Evolutionary conservation across 306 rosid genomes (phyloP).

Genomic region (Acacia melanoxylon): DNA sequence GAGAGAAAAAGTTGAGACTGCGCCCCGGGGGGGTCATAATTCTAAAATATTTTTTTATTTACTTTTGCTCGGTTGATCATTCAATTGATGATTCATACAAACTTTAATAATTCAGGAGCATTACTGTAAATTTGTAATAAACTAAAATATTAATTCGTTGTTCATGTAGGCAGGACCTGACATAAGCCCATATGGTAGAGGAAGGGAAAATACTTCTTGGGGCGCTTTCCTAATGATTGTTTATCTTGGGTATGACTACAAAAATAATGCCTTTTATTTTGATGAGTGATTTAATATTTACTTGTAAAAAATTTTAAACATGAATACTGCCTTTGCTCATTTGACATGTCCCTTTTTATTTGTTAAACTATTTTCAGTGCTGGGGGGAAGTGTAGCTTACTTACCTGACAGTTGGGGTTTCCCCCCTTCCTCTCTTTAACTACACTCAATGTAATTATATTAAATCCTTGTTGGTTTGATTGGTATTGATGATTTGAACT

Average conservation of each 20-base stretch:
- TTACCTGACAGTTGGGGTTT: background rate
- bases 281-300: conserved; percentile 17
- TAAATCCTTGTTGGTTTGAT: conserved; percentile 25
- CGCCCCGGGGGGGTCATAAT: too few species aligned
- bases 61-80: conserved; percentile 19
- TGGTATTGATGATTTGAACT: conserved; percentile 12
- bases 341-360: background rate
- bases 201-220: conserved; percentile 98
- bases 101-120: conserved; percentile 1
- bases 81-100: conserved; percentile 22
- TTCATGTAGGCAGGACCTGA: conserved; percentile 84
- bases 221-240: conserved; percentile 85
- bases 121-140: conserved; percentile 27
- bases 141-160: conserved; percentile 31
- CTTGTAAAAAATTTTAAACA: conserved; percentile 5
- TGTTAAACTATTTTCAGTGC: conserved; percentile 22
- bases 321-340: conserved; percentile 29
- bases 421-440: background rate
- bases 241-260: conserved; percentile 82
- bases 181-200: conserved; percentile 69
- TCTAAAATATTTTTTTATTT: background rate
- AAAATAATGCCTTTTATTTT: conserved; percentile 27
- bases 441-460: background rate
- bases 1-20: background rate
- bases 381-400: background rate